Evolutionary conservation across 495 filamentous ascomycete genomes (phyloP), one percentile per base, ranked within the genome.

Genomic region (Talaromyces borbonicus): DNA sequence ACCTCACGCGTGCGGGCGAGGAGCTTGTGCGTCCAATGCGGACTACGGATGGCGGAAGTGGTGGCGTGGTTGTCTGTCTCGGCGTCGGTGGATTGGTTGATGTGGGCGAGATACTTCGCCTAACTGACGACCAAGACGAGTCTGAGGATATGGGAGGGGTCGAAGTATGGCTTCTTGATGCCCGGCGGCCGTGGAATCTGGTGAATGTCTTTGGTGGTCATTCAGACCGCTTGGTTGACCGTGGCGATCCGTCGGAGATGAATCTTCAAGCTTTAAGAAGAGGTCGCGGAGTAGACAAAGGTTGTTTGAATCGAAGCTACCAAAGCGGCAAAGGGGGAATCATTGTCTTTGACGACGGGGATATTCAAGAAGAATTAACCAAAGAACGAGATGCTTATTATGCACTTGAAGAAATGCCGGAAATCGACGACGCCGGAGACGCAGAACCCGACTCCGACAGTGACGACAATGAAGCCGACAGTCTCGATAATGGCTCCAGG

Each of bases 111-210:
- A 72, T 86, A 14, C 57, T 98, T 18, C 81, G 83, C 4, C 60
- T 96, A 53, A 71, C 66, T 16, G 57, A 60, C 25, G 64, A 62
- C 2, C 68, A 72, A 31, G 70, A 78, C 16, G 78, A 69, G 5
- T 75, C 69, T 16, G 80, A 81, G 37, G 75, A 78, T 45, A 73
- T 78, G 38, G 85, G 85, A 9, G 78, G 68, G 3, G 83, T 97
- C 1, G 89, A 97, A 62, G 85, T 95, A 16, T 98, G 92, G 92
- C 73, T 96, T 14, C 74, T 96, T 49, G 92, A 98, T 68, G 79
- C 90, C 32, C 73, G 88, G 59, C 70, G 92, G 55, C 90, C 90
- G 38, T 98, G 90, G 90, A 96, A 98, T 63, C 57, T 98, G 58
- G 78, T 76, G 43, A 98, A 97, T 66, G 80, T 97, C 6, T 97